phyloP scores from a whole-genome alignment of 2,329 filamentous ascomycete genomes.

The Alternaria brassicicola region DNA sequence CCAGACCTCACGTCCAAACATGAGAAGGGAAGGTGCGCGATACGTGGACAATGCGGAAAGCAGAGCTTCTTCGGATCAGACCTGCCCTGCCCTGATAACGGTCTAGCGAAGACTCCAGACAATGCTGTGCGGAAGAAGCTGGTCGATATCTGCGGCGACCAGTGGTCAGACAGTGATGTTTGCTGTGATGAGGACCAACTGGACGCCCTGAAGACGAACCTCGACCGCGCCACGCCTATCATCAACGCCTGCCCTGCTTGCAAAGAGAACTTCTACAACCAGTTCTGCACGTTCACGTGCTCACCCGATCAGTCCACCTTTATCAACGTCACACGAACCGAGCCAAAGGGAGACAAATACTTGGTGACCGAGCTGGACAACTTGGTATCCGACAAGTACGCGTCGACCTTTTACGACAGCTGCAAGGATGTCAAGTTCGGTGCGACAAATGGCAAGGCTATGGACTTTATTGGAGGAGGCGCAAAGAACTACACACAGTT shows the following conservation, averaged over 20 bases:
- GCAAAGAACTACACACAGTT: conserved; percentile 88
- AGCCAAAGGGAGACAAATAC: conserved; percentile 64
- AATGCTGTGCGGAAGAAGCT: conserved; percentile 75
- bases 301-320: conserved; percentile 96
- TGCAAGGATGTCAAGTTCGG: conserved; percentile 99
- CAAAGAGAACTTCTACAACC: conserved; percentile 97
- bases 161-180: conserved; percentile 83
- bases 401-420: conserved; percentile 88
- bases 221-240: conserved; percentile 85
- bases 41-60: conserved; percentile 89
- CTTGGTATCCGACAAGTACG: conserved; percentile 82
- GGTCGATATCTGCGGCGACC: conserved; percentile 81
- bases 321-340: conserved; percentile 83
- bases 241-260: conserved; percentile 95
- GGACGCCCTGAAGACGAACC: conserved; percentile 77
- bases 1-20: conserved; percentile 62
- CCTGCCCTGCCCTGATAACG: conserved; percentile 92
- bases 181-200: conserved; percentile 87
- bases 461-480: conserved; percentile 94
- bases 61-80: conserved; percentile 88
- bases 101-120: conserved; percentile 74
- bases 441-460: conserved; percentile 88
- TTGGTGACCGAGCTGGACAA: conserved; percentile 92
- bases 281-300: conserved; percentile 98
- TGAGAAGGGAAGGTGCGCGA: conserved; percentile 85